Percentiles rank a stretch among this genome's conserved stretches.
Evolutionary conservation across 2,329 filamentous ascomycete species (phyloP).

Genomic region (Phaeosphaeriaceae sp.): DNA sequence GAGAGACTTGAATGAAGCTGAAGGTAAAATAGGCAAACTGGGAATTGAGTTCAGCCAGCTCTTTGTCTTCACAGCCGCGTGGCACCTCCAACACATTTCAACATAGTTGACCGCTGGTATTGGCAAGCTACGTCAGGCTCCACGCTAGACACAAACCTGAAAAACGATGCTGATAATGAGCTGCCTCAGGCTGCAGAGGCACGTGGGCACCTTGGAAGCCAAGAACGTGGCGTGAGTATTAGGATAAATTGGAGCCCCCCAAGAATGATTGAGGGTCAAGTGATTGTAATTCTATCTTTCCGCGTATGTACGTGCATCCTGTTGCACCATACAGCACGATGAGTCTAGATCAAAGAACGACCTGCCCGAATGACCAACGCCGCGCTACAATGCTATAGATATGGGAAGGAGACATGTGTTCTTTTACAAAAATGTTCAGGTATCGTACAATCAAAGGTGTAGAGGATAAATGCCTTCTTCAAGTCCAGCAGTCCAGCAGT

Average conservation of each 20-base stretch:
- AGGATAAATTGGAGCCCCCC: neutral
- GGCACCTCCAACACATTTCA: constrained; percentile 2
- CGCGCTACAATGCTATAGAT: constrained; percentile 15
- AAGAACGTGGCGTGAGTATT: neutral
- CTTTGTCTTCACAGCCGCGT: neutral
- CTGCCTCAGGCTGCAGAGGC: neutral
- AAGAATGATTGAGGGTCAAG: neutral
- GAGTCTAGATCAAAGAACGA: neutral
- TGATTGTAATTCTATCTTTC: neutral
- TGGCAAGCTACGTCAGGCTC: constrained; percentile 28
- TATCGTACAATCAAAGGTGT: constrained; percentile 4
- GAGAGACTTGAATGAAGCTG: neutral
- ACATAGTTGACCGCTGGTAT: constrained; percentile 6
- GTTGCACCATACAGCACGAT: neutral
- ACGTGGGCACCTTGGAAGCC: neutral
- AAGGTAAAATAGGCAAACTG: neutral
- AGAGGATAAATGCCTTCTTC: neutral
- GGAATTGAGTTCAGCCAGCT: neutral
- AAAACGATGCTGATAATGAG: constrained; percentile 5
- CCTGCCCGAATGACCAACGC: constrained; percentile 9
- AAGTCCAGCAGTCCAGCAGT: neutral
- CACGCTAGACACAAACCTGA: constrained; percentile 18
- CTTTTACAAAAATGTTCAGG: neutral
- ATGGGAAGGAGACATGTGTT: neutral
- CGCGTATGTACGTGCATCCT: neutral